These are phyloP conservation scores for Trypanosoma rangeli DNA, from an alignment of 208 protist genomes.

Conservation along the genomic window DNA sequence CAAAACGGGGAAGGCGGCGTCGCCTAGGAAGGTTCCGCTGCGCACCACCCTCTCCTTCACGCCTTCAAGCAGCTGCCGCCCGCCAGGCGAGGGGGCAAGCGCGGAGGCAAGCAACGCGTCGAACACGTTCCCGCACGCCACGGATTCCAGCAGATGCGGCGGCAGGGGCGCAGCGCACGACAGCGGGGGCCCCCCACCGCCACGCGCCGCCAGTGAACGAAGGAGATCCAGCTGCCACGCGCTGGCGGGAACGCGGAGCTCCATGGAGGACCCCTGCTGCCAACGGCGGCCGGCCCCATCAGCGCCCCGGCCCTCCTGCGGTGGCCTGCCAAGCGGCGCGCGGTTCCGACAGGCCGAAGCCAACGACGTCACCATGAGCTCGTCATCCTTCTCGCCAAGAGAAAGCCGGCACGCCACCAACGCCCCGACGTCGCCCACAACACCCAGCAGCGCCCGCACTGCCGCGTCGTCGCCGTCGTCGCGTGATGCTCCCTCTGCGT, in stretches of 20 bases:
- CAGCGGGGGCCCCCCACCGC: neutral
- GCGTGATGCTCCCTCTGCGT: neutral
- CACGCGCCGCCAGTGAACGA: conserved; percentile 32
- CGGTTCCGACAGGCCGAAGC: neutral
- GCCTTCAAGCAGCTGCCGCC: conserved; percentile 26
- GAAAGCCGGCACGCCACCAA: conserved; percentile 17
- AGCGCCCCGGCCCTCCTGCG: neutral
- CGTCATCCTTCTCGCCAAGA: neutral
- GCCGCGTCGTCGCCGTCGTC: neutral
- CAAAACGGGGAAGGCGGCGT: conserved; percentile 61
- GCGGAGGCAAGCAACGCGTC: conserved; percentile 45
- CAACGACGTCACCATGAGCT: conserved; percentile 4
- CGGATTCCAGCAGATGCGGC: conserved; percentile 46
- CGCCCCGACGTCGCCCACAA: neutral
- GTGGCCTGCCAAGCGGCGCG: neutral
- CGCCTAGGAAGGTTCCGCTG: conserved; percentile 43
- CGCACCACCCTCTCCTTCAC: conserved; percentile 43
- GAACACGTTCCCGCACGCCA: conserved; percentile 68
- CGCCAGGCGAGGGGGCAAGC: conserved; percentile 29
- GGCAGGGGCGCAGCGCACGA: neutral
- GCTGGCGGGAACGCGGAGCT: conserved; percentile 62
- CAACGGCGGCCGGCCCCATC: neutral
- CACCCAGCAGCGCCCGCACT: neutral
- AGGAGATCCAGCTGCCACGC: conserved; percentile 57
- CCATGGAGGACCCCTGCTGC: conserved; percentile 24